phyloP scores from a whole-genome alignment of 768 basidiomycete species.

The Pleurotus salmoneostramineus region DNA sequence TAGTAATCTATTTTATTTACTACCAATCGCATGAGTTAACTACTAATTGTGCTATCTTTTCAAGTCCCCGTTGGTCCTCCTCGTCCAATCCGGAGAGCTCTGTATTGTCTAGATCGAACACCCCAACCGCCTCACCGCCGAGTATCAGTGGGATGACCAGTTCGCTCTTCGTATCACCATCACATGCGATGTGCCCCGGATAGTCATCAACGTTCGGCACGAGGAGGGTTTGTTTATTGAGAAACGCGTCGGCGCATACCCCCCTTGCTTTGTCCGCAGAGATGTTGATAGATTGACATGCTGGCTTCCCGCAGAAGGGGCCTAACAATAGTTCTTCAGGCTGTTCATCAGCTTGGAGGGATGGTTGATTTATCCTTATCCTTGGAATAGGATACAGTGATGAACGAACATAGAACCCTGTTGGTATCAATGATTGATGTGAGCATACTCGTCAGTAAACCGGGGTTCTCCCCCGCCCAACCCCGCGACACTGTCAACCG shows the following conservation, averaged over 20 bases:
- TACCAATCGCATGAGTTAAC: slow-evolving; percentile 68
- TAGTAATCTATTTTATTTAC: slow-evolving; percentile 3
- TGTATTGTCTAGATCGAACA: slow-evolving; percentile 86
- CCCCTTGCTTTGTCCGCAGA: slow-evolving; percentile 55
- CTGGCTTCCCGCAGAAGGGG: slow-evolving; percentile 89
- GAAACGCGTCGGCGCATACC: slow-evolving; percentile 82
- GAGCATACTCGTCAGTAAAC: neutral
- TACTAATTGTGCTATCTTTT: slow-evolving; percentile 64
- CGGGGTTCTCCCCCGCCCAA: too few species aligned
- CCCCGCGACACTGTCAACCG: neutral
- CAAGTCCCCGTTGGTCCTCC: slow-evolving; percentile 74
- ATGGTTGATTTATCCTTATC: slow-evolving; percentile 18
- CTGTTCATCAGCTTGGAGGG: slow-evolving; percentile 12
- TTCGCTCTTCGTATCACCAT: slow-evolving; percentile 87
- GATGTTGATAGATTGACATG: slow-evolving; percentile 78
- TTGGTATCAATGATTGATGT: slow-evolving; percentile 6
- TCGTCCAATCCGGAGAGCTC: slow-evolving; percentile 66
- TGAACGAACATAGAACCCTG: slow-evolving; percentile 84
- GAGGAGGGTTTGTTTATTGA: slow-evolving; percentile 51
- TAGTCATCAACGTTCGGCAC: slow-evolving; percentile 77
- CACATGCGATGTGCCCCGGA: slow-evolving; percentile 94
- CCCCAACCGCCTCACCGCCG: slow-evolving; percentile 38
- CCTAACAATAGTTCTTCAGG: slow-evolving; percentile 50
- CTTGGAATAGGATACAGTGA: slow-evolving; percentile 53
- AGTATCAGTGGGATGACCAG: slow-evolving; percentile 77